Evolutionary conservation across 345 rosid species (phyloP), one percentile per base, ranked within the genome.

Genomic region (Sonneratia caseolaris): DNA sequence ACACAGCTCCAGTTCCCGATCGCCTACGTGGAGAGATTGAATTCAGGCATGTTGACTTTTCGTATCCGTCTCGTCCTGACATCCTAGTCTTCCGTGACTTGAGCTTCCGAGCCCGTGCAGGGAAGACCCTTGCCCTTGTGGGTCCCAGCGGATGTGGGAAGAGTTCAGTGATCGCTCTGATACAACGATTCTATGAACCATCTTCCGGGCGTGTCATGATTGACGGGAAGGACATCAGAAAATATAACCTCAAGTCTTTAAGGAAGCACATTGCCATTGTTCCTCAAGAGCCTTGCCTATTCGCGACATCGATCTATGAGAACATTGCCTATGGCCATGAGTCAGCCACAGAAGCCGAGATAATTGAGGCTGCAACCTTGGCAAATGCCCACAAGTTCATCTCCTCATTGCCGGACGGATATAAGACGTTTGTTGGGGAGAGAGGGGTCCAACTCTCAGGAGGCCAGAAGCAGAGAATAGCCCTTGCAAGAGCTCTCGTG

Each of bases 71-170:
- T 57, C 89, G 99, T 72, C 90, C 97, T 24, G 99, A 95, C 73
- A 71, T 95, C 75, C 86, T 88, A 0, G 74, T 95, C 22, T 92
- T 95, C 85, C 91, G 86, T 7, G 99, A 95, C 79, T 88, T 95
- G 45, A 85, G 78, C 72, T 90, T 95, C 45, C 89, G 96, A 7
- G 97, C 96, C 37, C 82, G 97, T 74, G 92, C 99, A 3, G 99
- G 97, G 45, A 92, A 90, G 75, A 92, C 88, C 70, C 93, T 95
- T 47, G 99, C 99, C 48, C 97, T 95, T 13, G 97, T 95, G 0
- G 99, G 99, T 74, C 97, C 99, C 9, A 95, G 99, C 76, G 99
- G 99, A 5, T 95, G 97, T 19, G 99, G 99, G 4, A 92, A 95
- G 80, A 95, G 99, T 81, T 92, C 99, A 1, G 96, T 92, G 72